Percentiles rank a stretch among this genome's conserved stretches.
Conservation (phyloP, 176 grass and related monocot species). For the Dactylis glomerata region DNA sequence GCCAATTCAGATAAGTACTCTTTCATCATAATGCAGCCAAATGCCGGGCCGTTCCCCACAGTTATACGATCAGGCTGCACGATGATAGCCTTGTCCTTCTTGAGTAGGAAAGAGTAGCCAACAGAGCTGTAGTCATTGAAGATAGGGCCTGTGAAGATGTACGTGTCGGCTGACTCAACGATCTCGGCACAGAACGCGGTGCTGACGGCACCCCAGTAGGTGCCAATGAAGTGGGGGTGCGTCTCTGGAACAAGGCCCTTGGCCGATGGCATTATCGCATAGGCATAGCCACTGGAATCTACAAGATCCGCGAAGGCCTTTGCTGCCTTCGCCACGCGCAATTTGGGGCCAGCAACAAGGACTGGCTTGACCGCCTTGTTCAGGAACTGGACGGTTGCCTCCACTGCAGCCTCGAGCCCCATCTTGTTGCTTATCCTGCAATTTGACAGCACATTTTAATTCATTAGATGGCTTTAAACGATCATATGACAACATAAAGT, state of each 20-base stretch:
- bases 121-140: conserved; percentile 97
- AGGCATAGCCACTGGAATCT: conserved; percentile 61
- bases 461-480: not conserved
- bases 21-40: conserved; percentile 75
- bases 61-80: conserved; percentile 70
- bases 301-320: conserved; percentile 60
- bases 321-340: conserved; percentile 63
- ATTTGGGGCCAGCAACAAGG: conserved; percentile 60
- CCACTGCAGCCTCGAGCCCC: conserved; percentile 69
- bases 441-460: not conserved
- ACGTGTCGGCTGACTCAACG: conserved; percentile 74
- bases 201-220: conserved; percentile 89
- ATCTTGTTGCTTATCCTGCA: conserved; percentile 68
- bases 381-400: conserved; percentile 58
- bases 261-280: conserved; percentile 76
- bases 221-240: conserved; percentile 69
- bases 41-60: conserved; percentile 66
- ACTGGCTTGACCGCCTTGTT: conserved; percentile 91
- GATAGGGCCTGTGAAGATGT: conserved; percentile 79
- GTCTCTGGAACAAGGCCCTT: conserved; percentile 85
- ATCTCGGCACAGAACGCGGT: conserved; percentile 85
- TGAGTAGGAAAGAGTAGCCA: conserved; percentile 81
- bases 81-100: conserved; percentile 89
- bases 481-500: not conserved
- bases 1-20: conserved; percentile 60